Evolutionary conservation across 768 basidiomycete species (phyloP), one percentile per base, ranked within the genome.

Genomic region (Bullera alba): DNA sequence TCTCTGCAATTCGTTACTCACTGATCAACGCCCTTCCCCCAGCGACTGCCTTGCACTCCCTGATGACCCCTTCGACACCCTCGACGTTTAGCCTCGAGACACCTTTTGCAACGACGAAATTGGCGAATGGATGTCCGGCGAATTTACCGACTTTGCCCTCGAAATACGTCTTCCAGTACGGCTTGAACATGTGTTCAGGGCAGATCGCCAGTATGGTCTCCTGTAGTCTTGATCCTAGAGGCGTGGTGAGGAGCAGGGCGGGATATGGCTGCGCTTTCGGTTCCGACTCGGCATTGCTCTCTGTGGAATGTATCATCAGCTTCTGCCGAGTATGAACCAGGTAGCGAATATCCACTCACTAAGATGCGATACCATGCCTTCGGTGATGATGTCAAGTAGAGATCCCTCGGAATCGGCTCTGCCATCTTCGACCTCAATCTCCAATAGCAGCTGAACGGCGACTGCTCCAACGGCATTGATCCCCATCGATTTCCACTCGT

Each of bases 41-140:
- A 81, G 45, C 37, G 21, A 34, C 76, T 67, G 29, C 70, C 75
- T 39, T 70, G 28, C 91, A 75, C 62, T 90, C 87, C n/a, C 71
- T 60, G 38, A 83, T 77, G 15, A 80, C 76, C 4, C 73, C 76
- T 1, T 70, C 68, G 28, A 96, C 66, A 53, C 85, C 81, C 3
- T 74, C 72, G 16, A 72, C 75, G n/a, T 79, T 75, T 12, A 83
- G 69, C 39, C 87, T 77, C 43, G 81, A 80, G 23, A 92, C 57
- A 0, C 84, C 86, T 68, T 82, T 84, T 0, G 91, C 85, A 4
- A 91, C 77, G 19, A 96, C 91, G 61, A 90, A 99, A 66, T 97
- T 99, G 12, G 87, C 90, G 2, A 92, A 86, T 2, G 92, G 89
- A 71, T 99, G 93, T 17, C 79, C 76, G 16, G 85, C 83, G 25